Conservation (phyloP, 2,329 filamentous ascomycete genomes). For the Sarocladium strictum region DNA sequence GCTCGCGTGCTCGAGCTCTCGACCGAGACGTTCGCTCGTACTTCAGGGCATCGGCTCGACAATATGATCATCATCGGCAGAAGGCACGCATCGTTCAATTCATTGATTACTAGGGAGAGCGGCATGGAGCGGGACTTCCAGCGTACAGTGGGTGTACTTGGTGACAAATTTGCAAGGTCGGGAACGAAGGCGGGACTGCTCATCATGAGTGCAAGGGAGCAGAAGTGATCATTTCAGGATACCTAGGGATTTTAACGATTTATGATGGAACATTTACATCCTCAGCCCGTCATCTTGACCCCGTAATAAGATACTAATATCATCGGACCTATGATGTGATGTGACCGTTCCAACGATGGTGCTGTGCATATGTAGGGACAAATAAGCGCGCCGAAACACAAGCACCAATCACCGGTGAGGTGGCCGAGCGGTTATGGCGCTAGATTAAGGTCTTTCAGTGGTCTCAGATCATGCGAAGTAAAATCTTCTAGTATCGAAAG, state of each 20-base stretch:
- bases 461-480: constrained; percentile 1
- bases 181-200: not conserved
- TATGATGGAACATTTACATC: too few relatives aligned
- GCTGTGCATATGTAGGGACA: not conserved
- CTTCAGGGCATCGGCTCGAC: not conserved
- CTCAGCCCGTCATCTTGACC: too few relatives aligned
- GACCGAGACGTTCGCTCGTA: not conserved
- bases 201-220: constrained; percentile 1
- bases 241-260: not conserved
- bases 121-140: constrained; percentile 5
- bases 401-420: constrained; percentile 5
- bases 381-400: not conserved
- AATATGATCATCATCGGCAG: constrained; percentile 1
- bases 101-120: not conserved
- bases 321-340: too few relatives aligned
- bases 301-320: too few relatives aligned
- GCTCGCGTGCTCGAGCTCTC: not conserved
- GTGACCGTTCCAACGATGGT: not conserved
- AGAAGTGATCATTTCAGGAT: not conserved
- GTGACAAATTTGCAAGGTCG: constrained; percentile 1
- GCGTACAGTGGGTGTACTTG: not conserved
- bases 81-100: not conserved
- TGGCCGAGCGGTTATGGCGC: constrained; percentile 9
- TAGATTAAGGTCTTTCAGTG: constrained; percentile 9
- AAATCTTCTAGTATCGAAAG: constrained; percentile 9